Conservation (phyloP, 2,329 filamentous ascomycete genomes). For the Xylaria polymorpha region DNA sequence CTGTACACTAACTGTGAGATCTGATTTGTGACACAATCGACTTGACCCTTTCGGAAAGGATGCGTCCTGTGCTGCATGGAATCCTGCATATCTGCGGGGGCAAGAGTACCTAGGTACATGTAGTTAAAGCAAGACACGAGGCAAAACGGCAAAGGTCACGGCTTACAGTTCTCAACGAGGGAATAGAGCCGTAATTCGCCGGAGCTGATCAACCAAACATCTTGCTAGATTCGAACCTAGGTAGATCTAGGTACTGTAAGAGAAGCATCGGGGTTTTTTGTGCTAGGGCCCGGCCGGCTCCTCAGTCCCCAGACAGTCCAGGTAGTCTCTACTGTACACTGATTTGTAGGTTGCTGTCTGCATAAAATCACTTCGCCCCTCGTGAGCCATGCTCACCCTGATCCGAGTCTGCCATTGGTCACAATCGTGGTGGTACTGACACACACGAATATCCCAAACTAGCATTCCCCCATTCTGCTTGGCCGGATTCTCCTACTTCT, state of each 20-base stretch:
- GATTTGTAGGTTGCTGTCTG: not conserved
- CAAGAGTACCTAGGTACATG: not conserved
- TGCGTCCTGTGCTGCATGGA: not conserved
- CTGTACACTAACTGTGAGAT: not conserved
- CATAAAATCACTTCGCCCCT: not conserved
- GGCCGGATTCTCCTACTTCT: not conserved
- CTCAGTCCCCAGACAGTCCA: too few relatives aligned
- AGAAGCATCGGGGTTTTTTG: slow-evolving; percentile 1
- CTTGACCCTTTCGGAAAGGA: slow-evolving; percentile 14
- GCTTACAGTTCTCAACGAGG: slow-evolving; percentile 2
- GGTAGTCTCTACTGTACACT: not conserved
- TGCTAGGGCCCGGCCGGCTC: not conserved
- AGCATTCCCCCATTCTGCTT: not conserved
- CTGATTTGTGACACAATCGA: not conserved
- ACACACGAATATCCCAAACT: slow-evolving; percentile 14
- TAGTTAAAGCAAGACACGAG: not conserved
- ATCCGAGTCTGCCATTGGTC: slow-evolving; percentile 16
- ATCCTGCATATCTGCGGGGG: not conserved
- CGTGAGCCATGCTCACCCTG: not conserved
- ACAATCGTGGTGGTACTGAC: slow-evolving; percentile 4
- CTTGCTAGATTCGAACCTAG: not conserved
- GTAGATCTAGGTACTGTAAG: not conserved
- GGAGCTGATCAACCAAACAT: slow-evolving; percentile 11
- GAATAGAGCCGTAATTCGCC: slow-evolving; percentile 16
- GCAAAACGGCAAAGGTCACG: not conserved